Evolutionary conservation across 192 early-diverging fungal species (phyloP).

Genomic region (Mortierella antarctica): DNA sequence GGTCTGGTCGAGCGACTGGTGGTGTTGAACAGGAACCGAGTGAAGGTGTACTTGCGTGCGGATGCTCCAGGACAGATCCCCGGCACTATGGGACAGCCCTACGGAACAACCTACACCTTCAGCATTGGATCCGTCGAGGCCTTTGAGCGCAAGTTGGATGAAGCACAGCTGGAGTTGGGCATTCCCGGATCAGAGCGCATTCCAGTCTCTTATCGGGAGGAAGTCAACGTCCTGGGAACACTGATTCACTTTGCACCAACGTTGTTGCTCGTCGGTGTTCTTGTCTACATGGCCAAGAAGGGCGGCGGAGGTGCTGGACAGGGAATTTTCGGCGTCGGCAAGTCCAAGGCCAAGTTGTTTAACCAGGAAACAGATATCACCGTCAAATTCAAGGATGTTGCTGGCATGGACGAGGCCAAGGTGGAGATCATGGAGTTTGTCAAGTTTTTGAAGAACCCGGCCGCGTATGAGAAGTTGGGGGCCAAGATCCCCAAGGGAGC

Average conservation of each 20-base stretch:
- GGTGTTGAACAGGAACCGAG: constrained; percentile 90
- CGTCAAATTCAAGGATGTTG: constrained; percentile 99
- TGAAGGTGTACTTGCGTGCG: constrained; percentile 78
- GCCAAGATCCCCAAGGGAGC: constrained; percentile 99
- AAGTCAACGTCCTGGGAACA: constrained; percentile 80
- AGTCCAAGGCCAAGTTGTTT: constrained; percentile 95
- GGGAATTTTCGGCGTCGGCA: constrained; percentile 97
- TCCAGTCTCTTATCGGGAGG: constrained; percentile 93
- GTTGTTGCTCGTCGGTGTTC: constrained; percentile 85
- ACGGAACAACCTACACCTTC: constrained; percentile 74
- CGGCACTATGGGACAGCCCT: constrained; percentile 17
- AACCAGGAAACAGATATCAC: constrained; percentile 97
- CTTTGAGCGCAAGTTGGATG: constrained; percentile 92
- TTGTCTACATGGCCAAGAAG: constrained; percentile 90
- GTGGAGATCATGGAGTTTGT: constrained; percentile 99
- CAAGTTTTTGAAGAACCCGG: constrained; percentile 97
- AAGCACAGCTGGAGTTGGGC: constrained; percentile 90
- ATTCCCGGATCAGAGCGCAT: constrained; percentile 93
- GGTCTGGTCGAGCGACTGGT: constrained; percentile 92
- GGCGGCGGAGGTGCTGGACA: constrained; percentile 74
- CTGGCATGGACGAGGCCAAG: constrained; percentile 99
- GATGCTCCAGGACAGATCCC: constrained; percentile 56
- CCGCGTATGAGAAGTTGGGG: constrained; percentile 89
- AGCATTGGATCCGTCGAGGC: constrained; percentile 95
- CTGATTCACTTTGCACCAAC: constrained; percentile 95